Evolutionary conservation across 83 land plant genomes (phyloP).

Genomic region (Diphasiastrum complanatum): DNA sequence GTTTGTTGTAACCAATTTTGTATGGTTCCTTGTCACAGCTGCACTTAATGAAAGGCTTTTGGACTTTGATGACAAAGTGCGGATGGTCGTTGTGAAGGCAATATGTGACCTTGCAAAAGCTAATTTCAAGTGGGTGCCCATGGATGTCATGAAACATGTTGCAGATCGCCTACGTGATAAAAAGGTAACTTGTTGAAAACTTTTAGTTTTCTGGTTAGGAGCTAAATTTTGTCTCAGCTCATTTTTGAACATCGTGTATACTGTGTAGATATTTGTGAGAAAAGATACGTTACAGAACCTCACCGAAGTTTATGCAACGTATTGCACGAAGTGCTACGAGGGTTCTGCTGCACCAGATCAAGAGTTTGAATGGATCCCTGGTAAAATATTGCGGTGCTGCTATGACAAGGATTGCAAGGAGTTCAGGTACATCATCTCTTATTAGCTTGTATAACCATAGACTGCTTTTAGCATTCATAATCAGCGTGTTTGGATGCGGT

Average conservation of each 20-base stretch:
- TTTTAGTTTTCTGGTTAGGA: conserved; percentile 1
- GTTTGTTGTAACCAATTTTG: no score
- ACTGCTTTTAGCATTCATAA: conserved; percentile 36
- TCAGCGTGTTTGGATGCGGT: conserved; percentile 46
- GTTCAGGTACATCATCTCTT: conserved; percentile 56
- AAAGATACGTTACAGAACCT: conserved; percentile 73
- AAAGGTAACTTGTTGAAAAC: conserved; percentile 41
- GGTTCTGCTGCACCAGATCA: conserved; percentile 24
- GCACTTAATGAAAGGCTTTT: conserved; percentile 62
- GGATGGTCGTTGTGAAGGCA: conserved; percentile 73
- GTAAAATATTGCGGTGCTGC: conserved; percentile 68
- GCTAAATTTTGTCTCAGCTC: background rate
- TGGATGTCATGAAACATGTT: conserved; percentile 51
- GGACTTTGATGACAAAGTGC: conserved; percentile 79
- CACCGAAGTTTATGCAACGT: conserved; percentile 56
- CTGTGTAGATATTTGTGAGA: conserved; percentile 55
- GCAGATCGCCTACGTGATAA: conserved; percentile 94
- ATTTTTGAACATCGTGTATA: background rate
- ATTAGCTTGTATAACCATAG: conserved; percentile 19
- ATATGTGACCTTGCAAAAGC: conserved; percentile 64
- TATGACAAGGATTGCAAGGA: conserved; percentile 83
- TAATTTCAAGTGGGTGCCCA: conserved; percentile 46
- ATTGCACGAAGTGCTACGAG: conserved; percentile 40
- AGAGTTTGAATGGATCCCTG: conserved; percentile 85
- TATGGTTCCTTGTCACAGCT: no score